Percentiles rank a stretch among this genome's conserved stretches.
Evolutionary conservation across 1,139 yeast species (phyloP).

Genomic region (Suhomyces ambrosiae): DNA sequence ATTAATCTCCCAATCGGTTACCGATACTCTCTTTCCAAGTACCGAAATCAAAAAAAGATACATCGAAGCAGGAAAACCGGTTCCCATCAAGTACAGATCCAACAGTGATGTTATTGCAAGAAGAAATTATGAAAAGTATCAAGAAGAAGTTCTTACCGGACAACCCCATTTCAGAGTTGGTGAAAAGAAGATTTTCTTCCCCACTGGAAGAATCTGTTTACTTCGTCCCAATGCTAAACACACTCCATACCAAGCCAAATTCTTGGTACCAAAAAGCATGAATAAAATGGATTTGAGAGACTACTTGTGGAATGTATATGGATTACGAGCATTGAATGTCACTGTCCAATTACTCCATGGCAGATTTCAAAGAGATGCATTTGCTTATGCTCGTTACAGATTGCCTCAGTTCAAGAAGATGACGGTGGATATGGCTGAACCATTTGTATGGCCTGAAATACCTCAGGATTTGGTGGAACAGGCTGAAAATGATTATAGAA

Average conservation of each 20-base stretch:
- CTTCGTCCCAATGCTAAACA: slow-evolving; percentile 90
- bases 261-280: slow-evolving; percentile 86
- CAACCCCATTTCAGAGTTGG: slow-evolving; percentile 84
- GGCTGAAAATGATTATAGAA: slow-evolving; percentile 25
- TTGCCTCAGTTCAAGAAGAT: slow-evolving; percentile 84
- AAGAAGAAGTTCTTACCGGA: slow-evolving; percentile 61
- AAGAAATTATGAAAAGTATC: slow-evolving; percentile 45
- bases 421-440: slow-evolving; percentile 93
- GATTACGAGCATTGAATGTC: slow-evolving; percentile 81
- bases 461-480: slow-evolving; percentile 31
- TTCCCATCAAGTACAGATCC: slow-evolving; percentile 44
- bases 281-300: slow-evolving; percentile 91
- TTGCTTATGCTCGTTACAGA: slow-evolving; percentile 72
- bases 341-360: slow-evolving; percentile 86
- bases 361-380: slow-evolving; percentile 60
- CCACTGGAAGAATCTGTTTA: slow-evolving; percentile 77
- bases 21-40: slow-evolving; percentile 45
- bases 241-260: slow-evolving; percentile 94
- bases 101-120: slow-evolving; percentile 41
- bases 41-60: slow-evolving; percentile 40
- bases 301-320: slow-evolving; percentile 84
- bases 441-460: slow-evolving; percentile 90
- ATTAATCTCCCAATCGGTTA: slow-evolving; percentile 43
- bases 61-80: slow-evolving; percentile 42
- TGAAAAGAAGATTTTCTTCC: slow-evolving; percentile 70